Evolutionary conservation across 352 stramenopile species (phyloP).

Genomic region (Proteromonas lacertae): DNA sequence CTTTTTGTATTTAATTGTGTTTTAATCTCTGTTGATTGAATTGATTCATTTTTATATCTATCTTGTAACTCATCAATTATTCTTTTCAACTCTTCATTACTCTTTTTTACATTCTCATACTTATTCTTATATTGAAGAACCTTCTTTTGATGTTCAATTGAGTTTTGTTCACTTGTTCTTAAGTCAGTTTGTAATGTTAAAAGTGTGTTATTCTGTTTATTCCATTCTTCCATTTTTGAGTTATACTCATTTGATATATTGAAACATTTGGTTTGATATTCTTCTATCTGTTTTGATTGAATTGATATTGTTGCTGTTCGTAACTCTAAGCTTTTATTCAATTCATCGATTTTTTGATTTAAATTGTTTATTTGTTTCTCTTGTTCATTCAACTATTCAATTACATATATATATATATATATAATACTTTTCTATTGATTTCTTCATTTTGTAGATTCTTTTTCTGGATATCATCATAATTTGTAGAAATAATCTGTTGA

Average conservation of each 20-base stretch:
- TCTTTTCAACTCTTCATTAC: conserved; percentile 42
- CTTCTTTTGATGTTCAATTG: conserved; percentile 82
- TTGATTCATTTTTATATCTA: no score
- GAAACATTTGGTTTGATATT: conserved; percentile 67
- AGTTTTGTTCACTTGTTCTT: conserved; percentile 30
- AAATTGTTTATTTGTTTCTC: no score
- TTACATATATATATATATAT: conserved; percentile 84
- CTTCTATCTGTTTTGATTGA: conserved; percentile 88
- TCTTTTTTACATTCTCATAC: conserved; percentile 67
- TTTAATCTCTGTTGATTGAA: no score
- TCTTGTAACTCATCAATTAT: no score
- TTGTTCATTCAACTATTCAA: no score
- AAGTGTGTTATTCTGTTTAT: conserved; percentile 54
- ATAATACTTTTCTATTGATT: conserved; percentile 26
- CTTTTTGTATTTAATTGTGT: no score
- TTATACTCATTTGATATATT: conserved; percentile 18
- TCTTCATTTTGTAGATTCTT: conserved; percentile 28
- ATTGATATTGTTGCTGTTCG: conserved; percentile 54
- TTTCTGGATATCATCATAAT: conserved; percentile 65
- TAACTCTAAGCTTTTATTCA: conserved; percentile 71
- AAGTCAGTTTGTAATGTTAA: conserved; percentile 17
- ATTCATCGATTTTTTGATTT: conserved; percentile 80
- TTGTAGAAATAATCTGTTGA: conserved; percentile 82
- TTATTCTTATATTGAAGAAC: conserved; percentile 67
- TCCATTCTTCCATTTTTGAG: conserved; percentile 10